Evolutionary conservation across 2,329 filamentous ascomycete species (phyloP).

Genomic region (Podosphaera fusca): DNA sequence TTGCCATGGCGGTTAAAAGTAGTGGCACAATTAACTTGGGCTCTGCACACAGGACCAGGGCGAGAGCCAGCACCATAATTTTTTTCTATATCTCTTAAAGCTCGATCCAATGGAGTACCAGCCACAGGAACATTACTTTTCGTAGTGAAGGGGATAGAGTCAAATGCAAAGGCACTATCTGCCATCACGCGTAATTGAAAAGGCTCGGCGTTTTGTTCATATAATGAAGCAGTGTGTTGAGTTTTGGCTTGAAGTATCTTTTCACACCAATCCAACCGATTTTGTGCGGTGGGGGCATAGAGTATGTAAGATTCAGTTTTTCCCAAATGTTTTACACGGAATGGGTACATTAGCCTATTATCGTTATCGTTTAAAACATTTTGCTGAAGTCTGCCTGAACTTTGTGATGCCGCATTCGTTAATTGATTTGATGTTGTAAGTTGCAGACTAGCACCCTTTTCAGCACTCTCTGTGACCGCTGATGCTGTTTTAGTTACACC

Average conservation of each 20-base stretch:
- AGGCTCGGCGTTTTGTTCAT: conserved; percentile 83
- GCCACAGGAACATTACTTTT: conserved; percentile 51
- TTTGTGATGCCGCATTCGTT: conserved; percentile 23
- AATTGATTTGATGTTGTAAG: conserved; percentile 49
- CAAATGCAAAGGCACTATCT: conserved; percentile 74
- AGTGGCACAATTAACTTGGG: conserved; percentile 78
- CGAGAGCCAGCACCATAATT: conserved; percentile 47
- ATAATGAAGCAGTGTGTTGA: conserved; percentile 67
- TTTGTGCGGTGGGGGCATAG: conserved; percentile 55
- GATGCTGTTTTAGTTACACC: conserved; percentile 35
- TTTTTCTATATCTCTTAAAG: conserved; percentile 71
- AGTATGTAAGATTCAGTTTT: conserved; percentile 71
- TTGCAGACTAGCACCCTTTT: conserved; percentile 34
- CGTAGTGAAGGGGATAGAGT: conserved; percentile 33
- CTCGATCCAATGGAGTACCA: conserved; percentile 75
- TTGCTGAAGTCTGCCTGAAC: conserved; percentile 20
- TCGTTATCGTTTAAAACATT: conserved; percentile 24
- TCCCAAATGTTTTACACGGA: conserved; percentile 85
- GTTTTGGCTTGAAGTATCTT: conserved; percentile 93
- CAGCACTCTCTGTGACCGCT: conserved; percentile 31
- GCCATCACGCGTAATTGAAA: conserved; percentile 83
- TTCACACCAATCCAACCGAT: conserved; percentile 69
- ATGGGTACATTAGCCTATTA: conserved; percentile 48
- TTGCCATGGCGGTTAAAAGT: conserved; percentile 69
- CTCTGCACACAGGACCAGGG: conserved; percentile 58